Percentiles rank a stretch among this genome's conserved stretches.
phyloP scores from a whole-genome alignment of 345 rosid genomes.

The Cardiospermum halicacabum region DNA sequence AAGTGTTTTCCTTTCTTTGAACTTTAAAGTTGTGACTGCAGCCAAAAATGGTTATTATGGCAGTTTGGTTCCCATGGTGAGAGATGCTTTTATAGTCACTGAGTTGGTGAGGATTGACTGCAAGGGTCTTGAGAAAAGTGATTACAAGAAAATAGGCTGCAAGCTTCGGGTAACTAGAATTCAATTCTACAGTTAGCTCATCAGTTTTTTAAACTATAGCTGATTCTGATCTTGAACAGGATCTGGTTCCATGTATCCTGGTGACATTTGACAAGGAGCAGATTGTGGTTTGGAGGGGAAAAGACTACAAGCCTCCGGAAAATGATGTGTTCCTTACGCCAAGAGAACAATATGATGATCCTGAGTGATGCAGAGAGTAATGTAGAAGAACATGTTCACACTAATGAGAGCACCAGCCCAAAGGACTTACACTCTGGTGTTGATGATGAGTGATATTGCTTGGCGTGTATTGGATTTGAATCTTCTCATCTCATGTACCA shows the following conservation, averaged over 20 bases:
- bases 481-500: too few relatives aligned
- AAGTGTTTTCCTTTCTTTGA: neutral
- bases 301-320: slow-evolving; percentile 52
- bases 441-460: slow-evolving; percentile 9
- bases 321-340: slow-evolving; percentile 32
- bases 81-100: slow-evolving; percentile 73
- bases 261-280: slow-evolving; percentile 95
- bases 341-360: slow-evolving; percentile 24
- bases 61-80: slow-evolving; percentile 81
- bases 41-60: slow-evolving; percentile 93
- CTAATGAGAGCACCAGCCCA: slow-evolving; percentile 3
- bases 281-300: slow-evolving; percentile 81
- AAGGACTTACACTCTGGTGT: slow-evolving; percentile 7
- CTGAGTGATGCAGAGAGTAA: slow-evolving; percentile 2
- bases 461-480: too few relatives aligned
- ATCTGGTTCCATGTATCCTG: slow-evolving; percentile 72
- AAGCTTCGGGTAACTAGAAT: slow-evolving; percentile 59
- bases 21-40: slow-evolving; percentile 35
- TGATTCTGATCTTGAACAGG: slow-evolving; percentile 35
- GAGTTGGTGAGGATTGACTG: slow-evolving; percentile 84
- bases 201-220: neutral
- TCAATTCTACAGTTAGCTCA: too few relatives aligned
- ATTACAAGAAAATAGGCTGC: slow-evolving; percentile 90
- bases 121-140: slow-evolving; percentile 74
- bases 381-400: slow-evolving; percentile 8